Evolutionary conservation across 2,329 filamentous ascomycete genomes (phyloP).

Genomic region (Fusarium longipes): DNA sequence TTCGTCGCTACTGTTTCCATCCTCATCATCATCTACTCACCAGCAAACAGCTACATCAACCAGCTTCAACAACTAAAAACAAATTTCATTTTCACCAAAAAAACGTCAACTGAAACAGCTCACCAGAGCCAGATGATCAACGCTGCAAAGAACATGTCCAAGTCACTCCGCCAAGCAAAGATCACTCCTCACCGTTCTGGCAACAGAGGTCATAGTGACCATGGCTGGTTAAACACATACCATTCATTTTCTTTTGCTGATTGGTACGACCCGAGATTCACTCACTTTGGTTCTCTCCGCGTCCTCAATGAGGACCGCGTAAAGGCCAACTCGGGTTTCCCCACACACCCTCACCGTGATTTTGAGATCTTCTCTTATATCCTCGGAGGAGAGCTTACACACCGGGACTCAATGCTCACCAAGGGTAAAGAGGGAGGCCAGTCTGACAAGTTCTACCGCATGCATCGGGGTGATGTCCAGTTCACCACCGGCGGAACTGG

Average conservation of each 20-base stretch:
- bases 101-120: conserved; percentile 3
- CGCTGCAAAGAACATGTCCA: conserved; percentile 65
- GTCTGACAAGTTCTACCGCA: conserved; percentile 74
- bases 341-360: conserved; percentile 85
- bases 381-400: conserved; percentile 85
- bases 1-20: conserved; percentile 55
- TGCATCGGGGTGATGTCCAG: conserved; percentile 85
- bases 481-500: conserved; percentile 89
- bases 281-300: conserved; percentile 78
- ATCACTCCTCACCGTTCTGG: conserved; percentile 79
- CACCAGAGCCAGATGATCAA: conserved; percentile 51
- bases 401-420: conserved; percentile 85
- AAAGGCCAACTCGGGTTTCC: conserved; percentile 78
- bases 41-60: conserved; percentile 42
- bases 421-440: conserved; percentile 70
- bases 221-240: conserved; percentile 89
- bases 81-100: conserved; percentile 30
- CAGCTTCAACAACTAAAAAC: conserved; percentile 39
- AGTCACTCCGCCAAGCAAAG: conserved; percentile 73
- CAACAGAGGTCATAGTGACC: conserved; percentile 79
- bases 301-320: conserved; percentile 93
- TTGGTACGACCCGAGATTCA: conserved; percentile 74
- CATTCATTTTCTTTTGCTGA: conserved; percentile 87
- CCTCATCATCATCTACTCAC: conserved; percentile 48
- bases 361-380: conserved; percentile 93